Conservation (phyloP, 345 rosid genomes). For the Populus alba region DNA sequence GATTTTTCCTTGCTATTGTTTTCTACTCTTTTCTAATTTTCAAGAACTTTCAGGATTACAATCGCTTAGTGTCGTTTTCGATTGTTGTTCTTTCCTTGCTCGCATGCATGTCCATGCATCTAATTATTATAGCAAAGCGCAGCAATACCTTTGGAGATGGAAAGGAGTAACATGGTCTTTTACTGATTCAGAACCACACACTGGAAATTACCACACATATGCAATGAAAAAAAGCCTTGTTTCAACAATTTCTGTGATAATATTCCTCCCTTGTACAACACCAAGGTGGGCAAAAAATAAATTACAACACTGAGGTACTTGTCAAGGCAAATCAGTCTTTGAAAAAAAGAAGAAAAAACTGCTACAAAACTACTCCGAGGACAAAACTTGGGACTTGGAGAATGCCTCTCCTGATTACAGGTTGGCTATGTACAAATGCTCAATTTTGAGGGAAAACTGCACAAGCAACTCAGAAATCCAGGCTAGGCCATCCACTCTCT, state of each 20-base stretch:
- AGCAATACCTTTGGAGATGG: background rate
- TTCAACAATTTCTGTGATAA: background rate
- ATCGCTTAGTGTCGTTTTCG: background rate
- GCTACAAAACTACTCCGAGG: background rate
- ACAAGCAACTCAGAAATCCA: background rate
- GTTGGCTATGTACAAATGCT: conserved; percentile 22
- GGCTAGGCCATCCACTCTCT: background rate
- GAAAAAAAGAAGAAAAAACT: background rate
- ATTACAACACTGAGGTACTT: no score
- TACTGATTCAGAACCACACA: background rate
- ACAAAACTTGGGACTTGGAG: conserved; percentile 11
- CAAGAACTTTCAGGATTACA: background rate
- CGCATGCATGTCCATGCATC: background rate
- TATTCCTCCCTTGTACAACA: background rate
- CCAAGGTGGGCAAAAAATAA: background rate
- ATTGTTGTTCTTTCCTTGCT: background rate
- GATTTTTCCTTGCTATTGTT: background rate
- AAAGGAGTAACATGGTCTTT: background rate
- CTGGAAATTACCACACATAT: background rate
- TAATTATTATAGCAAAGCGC: background rate
- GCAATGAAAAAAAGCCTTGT: background rate
- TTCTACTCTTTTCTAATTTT: background rate
- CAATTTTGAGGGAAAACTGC: background rate
- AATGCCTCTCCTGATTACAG: conserved; percentile 7
- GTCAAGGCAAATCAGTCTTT: no score